A percentile compares a stretch with the other conserved stretches of the same genome.
Evolutionary conservation across 805 yeast genomes (phyloP).

Genomic region (Candida arabinofermentans): DNA sequence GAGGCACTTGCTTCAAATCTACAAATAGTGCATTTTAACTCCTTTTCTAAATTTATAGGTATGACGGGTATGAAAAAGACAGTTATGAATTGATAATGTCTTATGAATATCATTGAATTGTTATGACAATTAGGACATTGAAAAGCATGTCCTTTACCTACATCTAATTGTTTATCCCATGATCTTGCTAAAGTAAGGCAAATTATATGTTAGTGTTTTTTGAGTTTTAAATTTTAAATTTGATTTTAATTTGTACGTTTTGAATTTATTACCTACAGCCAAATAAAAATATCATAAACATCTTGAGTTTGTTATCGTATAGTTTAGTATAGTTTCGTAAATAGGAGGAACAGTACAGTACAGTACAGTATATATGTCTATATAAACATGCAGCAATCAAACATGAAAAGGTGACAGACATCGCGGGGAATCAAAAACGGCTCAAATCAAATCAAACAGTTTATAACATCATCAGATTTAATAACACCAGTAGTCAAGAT

Average conservation of each 20-base stretch:
- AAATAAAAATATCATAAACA: constrained; percentile 18
- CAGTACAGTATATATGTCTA: neutral
- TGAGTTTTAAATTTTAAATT: neutral
- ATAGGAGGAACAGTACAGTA: neutral
- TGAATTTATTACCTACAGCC: constrained; percentile 15
- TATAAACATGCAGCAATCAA: neutral
- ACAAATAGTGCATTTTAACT: constrained; percentile 25
- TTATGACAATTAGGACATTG: constrained; percentile 28
- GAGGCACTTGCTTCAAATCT: constrained; percentile 7
- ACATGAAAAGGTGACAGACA: neutral
- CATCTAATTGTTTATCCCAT: constrained; percentile 10
- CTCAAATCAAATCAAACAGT: constrained; percentile 10
- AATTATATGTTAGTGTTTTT: neutral
- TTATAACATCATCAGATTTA: constrained; percentile 32
- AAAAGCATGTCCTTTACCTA: constrained; percentile 11
- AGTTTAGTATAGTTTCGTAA: too few relatives aligned
- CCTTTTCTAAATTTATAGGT: constrained; percentile 22
- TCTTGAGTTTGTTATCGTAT: neutral
- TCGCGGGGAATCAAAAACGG: neutral
- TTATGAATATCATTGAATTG: constrained; percentile 20
- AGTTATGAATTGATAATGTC: constrained; percentile 20
- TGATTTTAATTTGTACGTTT: too few relatives aligned
- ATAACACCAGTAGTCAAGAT: constrained; percentile 44
- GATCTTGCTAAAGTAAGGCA: constrained; percentile 8
- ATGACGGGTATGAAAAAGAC: constrained; percentile 25